Evolutionary conservation across 352 stramenopile species (phyloP).

Genomic region (Globisporangium rhizosaccharum): DNA sequence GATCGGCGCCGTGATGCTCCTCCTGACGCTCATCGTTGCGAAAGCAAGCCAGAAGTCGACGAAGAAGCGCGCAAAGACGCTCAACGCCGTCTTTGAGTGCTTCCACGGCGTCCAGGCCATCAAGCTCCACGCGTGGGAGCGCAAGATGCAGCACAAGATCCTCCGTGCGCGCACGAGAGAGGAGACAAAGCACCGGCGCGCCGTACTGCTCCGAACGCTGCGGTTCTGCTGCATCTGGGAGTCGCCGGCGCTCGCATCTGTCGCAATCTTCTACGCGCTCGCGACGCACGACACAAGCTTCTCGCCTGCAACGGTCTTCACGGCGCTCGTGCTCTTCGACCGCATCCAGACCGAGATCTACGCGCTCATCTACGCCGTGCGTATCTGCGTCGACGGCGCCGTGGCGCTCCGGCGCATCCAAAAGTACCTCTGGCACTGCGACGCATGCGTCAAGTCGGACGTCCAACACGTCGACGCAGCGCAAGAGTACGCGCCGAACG

Average conservation of each 20-base stretch:
- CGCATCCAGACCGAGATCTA: constrained; percentile 32
- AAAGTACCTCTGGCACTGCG: constrained; percentile 11
- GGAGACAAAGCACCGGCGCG: constrained; percentile 20
- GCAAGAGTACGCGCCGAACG: not conserved
- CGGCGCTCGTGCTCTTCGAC: constrained; percentile 27
- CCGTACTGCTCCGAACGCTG: constrained; percentile 20
- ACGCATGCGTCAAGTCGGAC: constrained; percentile 4
- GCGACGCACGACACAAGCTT: constrained; percentile 18
- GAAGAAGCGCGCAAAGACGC: constrained; percentile 33
- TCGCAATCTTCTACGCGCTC: constrained; percentile 29
- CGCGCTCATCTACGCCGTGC: constrained; percentile 22
- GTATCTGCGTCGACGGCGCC: constrained; percentile 20
- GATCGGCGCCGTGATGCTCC: constrained; percentile 22
- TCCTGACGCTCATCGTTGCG: constrained; percentile 19
- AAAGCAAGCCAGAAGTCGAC: constrained; percentile 25
- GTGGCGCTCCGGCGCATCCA: constrained; percentile 4
- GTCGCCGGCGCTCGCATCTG: constrained; percentile 24
- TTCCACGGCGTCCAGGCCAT: constrained; percentile 39
- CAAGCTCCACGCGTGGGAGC: constrained; percentile 39
- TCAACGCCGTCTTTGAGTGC: constrained; percentile 31
- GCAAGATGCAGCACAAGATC: constrained; percentile 35
- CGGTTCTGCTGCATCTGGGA: constrained; percentile 35
- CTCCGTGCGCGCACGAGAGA: constrained; percentile 26
- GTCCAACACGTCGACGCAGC: too few species aligned
- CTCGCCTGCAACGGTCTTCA: constrained; percentile 29